Evolutionary conservation across 352 stramenopile genomes (phyloP).

Genomic region (Phytophthora hibernalis): DNA sequence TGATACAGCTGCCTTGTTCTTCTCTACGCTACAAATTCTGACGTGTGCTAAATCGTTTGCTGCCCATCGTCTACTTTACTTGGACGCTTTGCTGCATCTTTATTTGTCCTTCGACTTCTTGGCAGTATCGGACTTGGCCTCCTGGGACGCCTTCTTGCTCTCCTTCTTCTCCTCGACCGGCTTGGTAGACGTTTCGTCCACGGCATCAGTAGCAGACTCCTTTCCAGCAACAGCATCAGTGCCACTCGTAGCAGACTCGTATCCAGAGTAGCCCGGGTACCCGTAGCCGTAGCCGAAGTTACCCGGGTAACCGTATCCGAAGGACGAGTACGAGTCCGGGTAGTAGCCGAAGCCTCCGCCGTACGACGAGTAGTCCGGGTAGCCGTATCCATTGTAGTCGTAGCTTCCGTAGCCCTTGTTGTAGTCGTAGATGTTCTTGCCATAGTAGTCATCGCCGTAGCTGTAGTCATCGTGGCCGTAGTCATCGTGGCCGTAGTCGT

Average conservation of each 20-base stretch:
- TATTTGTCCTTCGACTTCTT: constrained; percentile 16
- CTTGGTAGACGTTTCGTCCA: background rate
- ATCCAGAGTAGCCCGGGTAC: background rate
- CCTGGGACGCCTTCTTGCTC: constrained; percentile 2
- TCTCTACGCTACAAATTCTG: constrained; percentile 1
- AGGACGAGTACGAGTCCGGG: constrained; percentile 7
- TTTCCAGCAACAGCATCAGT: background rate
- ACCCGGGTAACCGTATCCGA: background rate
- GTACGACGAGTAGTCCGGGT: constrained; percentile 16
- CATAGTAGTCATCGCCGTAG: constrained; percentile 9
- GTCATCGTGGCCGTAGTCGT: background rate
- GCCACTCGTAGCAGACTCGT: constrained; percentile 5
- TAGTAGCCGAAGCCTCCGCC: constrained; percentile 5
- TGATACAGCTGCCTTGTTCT: background rate
- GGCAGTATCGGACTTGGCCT: constrained; percentile 5
- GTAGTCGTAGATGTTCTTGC: too few relatives aligned
- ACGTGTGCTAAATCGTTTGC: background rate
- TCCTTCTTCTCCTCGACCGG: background rate
- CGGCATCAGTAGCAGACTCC: constrained; percentile 5
- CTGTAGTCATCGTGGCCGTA: constrained; percentile 11
- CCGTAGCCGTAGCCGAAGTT: constrained; percentile 7
- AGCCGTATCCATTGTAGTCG: too few relatives aligned
- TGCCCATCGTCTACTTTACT: constrained; percentile 1
- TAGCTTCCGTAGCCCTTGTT: too few relatives aligned
- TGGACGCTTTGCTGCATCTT: background rate